A percentile compares a stretch with the other conserved stretches of the same genome.
These are phyloP conservation scores for Tricholoma furcatifolium DNA, from an alignment of 768 basidiomycete species.

Conservation along the genomic window DNA sequence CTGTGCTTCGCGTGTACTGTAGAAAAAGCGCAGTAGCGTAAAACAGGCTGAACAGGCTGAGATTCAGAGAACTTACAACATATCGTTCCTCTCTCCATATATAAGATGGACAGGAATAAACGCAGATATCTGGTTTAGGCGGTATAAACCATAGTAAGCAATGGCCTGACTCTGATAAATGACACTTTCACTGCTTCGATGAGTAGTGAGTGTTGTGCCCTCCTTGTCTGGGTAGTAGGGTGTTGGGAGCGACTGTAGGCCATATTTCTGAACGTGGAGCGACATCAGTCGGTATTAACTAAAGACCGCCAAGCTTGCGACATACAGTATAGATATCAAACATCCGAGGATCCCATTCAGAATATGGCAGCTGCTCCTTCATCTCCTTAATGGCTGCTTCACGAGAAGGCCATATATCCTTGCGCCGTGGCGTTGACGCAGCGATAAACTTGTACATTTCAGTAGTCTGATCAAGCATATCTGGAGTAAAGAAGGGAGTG, in stretches of 20 bases:
- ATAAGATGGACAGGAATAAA: slow-evolving; percentile 28
- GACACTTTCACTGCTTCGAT: slow-evolving; percentile 22
- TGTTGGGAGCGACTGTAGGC: slow-evolving; percentile 26
- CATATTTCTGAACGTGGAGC: slow-evolving; percentile 21
- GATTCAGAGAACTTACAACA: slow-evolving; percentile 23
- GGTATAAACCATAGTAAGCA: slow-evolving; percentile 23
- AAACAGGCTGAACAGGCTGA: neutral
- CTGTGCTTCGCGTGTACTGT: slow-evolving; percentile 23
- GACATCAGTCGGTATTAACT: neutral
- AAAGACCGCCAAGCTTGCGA: neutral
- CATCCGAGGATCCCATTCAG: slow-evolving; percentile 25
- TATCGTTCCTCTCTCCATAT: slow-evolving; percentile 27
- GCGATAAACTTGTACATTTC: slow-evolving; percentile 26
- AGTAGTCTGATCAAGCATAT: slow-evolving; percentile 19
- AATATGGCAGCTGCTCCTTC: slow-evolving; percentile 21
- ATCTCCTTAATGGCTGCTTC: slow-evolving; percentile 25
- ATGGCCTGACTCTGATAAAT: slow-evolving; percentile 24
- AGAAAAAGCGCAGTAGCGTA: neutral
- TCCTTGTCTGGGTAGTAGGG: slow-evolving; percentile 26
- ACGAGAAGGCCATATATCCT: slow-evolving; percentile 23
- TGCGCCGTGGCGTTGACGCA: slow-evolving; percentile 22
- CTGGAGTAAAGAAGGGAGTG: slow-evolving; percentile 20
- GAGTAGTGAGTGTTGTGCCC: slow-evolving; percentile 27
- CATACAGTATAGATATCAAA: slow-evolving; percentile 25
- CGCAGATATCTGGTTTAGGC: slow-evolving; percentile 26